Base-by-base conservation (phyloP, 495 filamentous ascomycete genomes). In the Podospora didyma region DNA sequence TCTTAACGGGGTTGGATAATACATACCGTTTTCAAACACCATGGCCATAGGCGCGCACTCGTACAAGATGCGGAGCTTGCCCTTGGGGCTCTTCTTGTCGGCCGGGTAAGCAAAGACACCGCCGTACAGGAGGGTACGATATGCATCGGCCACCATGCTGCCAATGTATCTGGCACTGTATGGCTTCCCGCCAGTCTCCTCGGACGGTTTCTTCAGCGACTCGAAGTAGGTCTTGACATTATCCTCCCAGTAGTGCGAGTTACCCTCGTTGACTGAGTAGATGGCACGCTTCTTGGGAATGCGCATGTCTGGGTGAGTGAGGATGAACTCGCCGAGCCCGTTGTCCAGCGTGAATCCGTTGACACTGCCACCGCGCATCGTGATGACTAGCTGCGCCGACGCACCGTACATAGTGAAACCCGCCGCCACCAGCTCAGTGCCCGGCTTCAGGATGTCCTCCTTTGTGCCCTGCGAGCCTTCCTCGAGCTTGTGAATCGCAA, bases 371-470 rank as follows among this genome's bases (percentile, higher is more conserved):
- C 89, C 90, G 70, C 86, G 89, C 91, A 98, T 97, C 42, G 94
- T 98, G 71, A 98, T 87, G 53, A 98, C 94, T 51, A 98, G 79
- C 73, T 97, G 92, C 7, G 94, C 88, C 21, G 91, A 96, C 62
- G 94, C 94, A 66, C 94, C 94, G 74, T 98, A 98, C 94, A 98
- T 98, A 71, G 94, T 98, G 79, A 98, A 98, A 2, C 94, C 94
- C 3, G 89, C 86, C 20, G 95, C 94, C 26, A 97, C 86, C 28
- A 97, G 83, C 71, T 95, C 90, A 2, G 89, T 90, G 37, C 95
- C 94, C 1, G 95, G 89, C 70, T 83, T 84, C 53, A 96, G 82
- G 41, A 97, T 79, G 70, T 96, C 90, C 69, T 96, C 84, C 51
- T 89, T 87, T 21, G 81, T 84, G 46, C 87, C 85, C 16, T 70